Evolutionary conservation across 2,329 filamentous ascomycete genomes (phyloP).

Genomic region (Ophiostoma fasciatum): DNA sequence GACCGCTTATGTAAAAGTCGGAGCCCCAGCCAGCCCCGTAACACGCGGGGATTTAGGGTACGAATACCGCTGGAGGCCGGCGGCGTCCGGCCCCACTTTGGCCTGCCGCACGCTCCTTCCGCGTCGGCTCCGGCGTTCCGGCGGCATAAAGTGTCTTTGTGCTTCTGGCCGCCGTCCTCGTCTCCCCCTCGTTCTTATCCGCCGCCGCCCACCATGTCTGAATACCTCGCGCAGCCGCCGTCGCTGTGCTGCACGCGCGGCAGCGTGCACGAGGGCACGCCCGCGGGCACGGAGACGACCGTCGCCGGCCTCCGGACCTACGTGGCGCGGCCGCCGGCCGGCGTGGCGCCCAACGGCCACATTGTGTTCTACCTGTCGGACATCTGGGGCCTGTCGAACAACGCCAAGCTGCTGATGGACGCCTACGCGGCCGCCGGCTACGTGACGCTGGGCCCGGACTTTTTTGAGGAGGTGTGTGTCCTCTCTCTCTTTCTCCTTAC

Average conservation of each 20-base stretch:
- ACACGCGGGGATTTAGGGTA: too few relatives aligned
- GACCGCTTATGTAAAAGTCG: too few relatives aligned
- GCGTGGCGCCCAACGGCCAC: conserved; percentile 9
- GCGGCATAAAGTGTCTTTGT: background rate
- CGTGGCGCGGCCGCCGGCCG: conserved; percentile 11
- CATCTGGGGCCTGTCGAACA: conserved; percentile 12
- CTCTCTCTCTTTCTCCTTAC: background rate
- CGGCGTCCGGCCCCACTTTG: too few relatives aligned
- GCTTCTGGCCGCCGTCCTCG: too few relatives aligned
- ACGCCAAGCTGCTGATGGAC: conserved; percentile 14
- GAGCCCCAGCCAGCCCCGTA: too few relatives aligned
- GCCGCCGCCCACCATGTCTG: background rate
- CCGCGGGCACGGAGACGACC: conserved; percentile 12
- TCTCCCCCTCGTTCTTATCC: too few relatives aligned
- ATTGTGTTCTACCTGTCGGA: conserved; percentile 12
- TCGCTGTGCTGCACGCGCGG: conserved; percentile 15
- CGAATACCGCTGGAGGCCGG: too few relatives aligned
- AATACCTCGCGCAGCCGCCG: conserved; percentile 14
- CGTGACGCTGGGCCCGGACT: conserved; percentile 11
- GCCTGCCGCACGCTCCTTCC: too few relatives aligned
- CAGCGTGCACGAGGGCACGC: conserved; percentile 14
- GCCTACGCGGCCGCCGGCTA: conserved; percentile 12
- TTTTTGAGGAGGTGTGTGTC: conserved; percentile 10
- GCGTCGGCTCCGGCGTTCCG: conserved; percentile 4
- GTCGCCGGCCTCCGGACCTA: conserved; percentile 16